These are phyloP conservation scores for Claviceps sp. DNA, from an alignment of 2,329 filamentous ascomycete species.

Conservation along the genomic window DNA sequence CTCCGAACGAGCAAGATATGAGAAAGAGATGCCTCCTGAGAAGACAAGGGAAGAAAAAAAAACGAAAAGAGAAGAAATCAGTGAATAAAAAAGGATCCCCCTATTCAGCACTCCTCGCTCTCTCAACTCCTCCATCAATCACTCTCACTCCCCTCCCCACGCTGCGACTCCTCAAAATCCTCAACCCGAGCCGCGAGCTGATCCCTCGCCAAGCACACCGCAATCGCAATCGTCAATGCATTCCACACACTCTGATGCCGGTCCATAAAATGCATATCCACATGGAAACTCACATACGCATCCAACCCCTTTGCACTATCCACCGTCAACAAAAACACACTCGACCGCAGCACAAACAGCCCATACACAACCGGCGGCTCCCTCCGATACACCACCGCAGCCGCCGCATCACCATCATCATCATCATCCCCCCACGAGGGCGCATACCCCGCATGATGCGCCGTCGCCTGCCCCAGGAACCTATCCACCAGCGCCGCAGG, in stretches of 20 bases:
- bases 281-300: conserved; percentile 28
- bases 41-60: neutral
- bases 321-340: conserved; percentile 25
- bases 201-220: conserved; percentile 27
- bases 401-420: neutral
- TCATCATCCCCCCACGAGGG: neutral
- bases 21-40: neutral
- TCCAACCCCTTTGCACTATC: conserved; percentile 23
- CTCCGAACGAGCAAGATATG: neutral
- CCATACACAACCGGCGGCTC: conserved; percentile 29
- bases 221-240: conserved; percentile 27
- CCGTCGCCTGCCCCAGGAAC: conserved; percentile 1
- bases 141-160: conserved; percentile 22
- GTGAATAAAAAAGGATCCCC: neutral
- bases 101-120: conserved; percentile 2
- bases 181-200: conserved; percentile 20
- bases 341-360: conserved; percentile 27
- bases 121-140: conserved; percentile 14
- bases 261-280: conserved; percentile 27
- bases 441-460: neutral
- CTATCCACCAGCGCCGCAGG: conserved; percentile 5
- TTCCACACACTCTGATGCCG: conserved; percentile 30
- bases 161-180: conserved; percentile 21
- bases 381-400: conserved; percentile 13
- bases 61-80: neutral